A percentile compares a stretch with the other conserved stretches of the same genome.
These are phyloP conservation scores for Sporisorium graminicola DNA, from an alignment of 1,284 basidiomycete genomes.

Conservation along the genomic window DNA sequence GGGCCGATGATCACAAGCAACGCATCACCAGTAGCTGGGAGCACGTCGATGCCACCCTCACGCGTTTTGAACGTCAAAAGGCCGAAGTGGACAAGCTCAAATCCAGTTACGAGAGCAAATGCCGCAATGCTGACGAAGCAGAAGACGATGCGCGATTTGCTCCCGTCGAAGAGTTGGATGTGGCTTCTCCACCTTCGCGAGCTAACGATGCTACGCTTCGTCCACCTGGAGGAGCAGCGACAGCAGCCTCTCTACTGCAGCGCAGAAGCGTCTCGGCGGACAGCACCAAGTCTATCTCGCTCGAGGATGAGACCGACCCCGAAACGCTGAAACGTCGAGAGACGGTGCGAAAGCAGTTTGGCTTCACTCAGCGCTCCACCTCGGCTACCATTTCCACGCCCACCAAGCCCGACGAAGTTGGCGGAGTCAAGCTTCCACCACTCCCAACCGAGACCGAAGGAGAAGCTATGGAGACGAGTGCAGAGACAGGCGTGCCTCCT, in stretches of 20 bases:
- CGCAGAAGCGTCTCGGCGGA: constrained; percentile 32
- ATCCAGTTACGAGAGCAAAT: constrained; percentile 64
- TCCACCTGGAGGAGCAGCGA: constrained; percentile 1
- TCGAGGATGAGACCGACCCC: constrained; percentile 36
- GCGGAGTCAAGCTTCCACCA: constrained; percentile 42
- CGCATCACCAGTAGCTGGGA: constrained; percentile 62
- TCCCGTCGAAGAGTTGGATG: constrained; percentile 41
- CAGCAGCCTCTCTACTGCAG: constrained; percentile 6
- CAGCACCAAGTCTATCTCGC: constrained; percentile 18
- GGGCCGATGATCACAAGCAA: constrained; percentile 56
- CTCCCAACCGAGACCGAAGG: constrained; percentile 51
- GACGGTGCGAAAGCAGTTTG: constrained; percentile 67
- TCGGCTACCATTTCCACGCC: constrained; percentile 23
- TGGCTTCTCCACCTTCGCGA: constrained; percentile 11
- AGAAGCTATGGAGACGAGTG: constrained; percentile 12
- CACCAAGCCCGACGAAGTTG: constrained; percentile 26
- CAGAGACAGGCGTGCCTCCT: constrained; percentile 2
- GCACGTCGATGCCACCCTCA: constrained; percentile 55
- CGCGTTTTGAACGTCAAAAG: constrained; percentile 56
- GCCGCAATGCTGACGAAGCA: constrained; percentile 65
- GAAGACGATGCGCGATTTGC: constrained; percentile 68
- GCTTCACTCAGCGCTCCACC: constrained; percentile 55
- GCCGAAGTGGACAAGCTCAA: constrained; percentile 59
- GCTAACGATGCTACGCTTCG: constrained; percentile 16
- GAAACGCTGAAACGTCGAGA: constrained; percentile 63